phyloP scores from a whole-genome alignment of 176 grass and related monocot genomes.

The Oryza longistaminata region DNA sequence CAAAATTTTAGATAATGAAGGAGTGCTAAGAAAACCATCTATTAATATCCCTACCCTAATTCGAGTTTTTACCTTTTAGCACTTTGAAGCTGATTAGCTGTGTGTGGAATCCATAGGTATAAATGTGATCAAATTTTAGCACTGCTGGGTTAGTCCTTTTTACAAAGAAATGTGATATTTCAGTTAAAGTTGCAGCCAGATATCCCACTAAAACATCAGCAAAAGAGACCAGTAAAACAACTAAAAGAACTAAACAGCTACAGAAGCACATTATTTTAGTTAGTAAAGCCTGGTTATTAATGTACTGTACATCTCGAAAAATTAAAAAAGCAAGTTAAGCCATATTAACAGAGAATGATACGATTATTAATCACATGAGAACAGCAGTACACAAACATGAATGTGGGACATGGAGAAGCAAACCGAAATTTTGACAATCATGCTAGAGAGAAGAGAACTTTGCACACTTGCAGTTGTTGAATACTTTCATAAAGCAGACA shows the following conservation, averaged over 20 bases:
- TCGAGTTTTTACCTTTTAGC: too few species aligned
- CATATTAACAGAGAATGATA: background rate
- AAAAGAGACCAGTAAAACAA: background rate
- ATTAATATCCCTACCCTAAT: too few species aligned
- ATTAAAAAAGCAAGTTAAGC: background rate
- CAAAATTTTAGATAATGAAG: too few species aligned
- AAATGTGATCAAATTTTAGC: too few species aligned
- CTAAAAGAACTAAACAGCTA: background rate
- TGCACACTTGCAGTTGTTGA: too few species aligned
- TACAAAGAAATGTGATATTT: background rate
- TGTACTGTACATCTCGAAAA: background rate
- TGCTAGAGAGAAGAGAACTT: slow-evolving; percentile 2
- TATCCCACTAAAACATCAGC: background rate
- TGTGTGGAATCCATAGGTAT: background rate
- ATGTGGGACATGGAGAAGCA: background rate
- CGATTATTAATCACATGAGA: background rate
- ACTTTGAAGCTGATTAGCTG: background rate
- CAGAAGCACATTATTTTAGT: slow-evolving; percentile 3
- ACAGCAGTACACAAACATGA: background rate
- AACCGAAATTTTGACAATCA: slow-evolving; percentile 2
- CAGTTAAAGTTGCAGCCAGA: background rate
- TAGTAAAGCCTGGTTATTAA: slow-evolving; percentile 3
- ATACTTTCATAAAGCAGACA: too few species aligned
- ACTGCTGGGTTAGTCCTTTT: background rate
- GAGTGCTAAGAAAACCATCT: too few species aligned